Percentiles rank a stretch among this genome's conserved stretches.
Evolutionary conservation across 345 rosid species (phyloP).

Genomic region (Boechera divaricarpa): DNA sequence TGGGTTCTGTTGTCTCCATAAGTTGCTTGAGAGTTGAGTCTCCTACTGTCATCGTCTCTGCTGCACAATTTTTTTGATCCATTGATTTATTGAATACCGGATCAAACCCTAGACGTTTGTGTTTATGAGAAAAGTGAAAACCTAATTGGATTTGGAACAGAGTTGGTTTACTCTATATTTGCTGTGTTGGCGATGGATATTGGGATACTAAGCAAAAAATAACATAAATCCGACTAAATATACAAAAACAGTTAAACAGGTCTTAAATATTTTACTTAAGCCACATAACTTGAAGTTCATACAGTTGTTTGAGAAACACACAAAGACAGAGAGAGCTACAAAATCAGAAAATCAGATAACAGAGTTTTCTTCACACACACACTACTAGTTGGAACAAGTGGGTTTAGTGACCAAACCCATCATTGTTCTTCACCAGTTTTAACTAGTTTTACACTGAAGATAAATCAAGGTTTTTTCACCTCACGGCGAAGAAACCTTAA

Average conservation of each 20-base stretch:
- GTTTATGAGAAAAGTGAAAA: neutral
- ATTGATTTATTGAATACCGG: neutral
- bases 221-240: neutral
- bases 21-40: neutral
- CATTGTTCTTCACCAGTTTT: constrained; percentile 34
- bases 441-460: constrained; percentile 28
- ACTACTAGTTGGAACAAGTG: constrained; percentile 25
- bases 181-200: neutral
- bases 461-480: constrained; percentile 18
- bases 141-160: neutral
- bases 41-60: neutral
- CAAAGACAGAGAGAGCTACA: neutral
- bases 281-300: constrained; percentile 21
- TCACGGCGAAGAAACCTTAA: constrained; percentile 31
- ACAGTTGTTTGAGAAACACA: constrained; percentile 26
- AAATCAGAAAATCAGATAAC: constrained; percentile 10
- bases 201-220: neutral
- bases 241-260: neutral
- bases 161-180: neutral
- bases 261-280: constrained; percentile 16
- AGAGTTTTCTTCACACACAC: neutral
- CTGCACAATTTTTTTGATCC: neutral
- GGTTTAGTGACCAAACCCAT: constrained; percentile 31
- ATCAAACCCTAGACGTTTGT: neutral
- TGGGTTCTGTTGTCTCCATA: too few relatives aligned